Evolutionary conservation across 2,329 filamentous ascomycete species (phyloP), one percentile per base, ranked within the genome.

Genomic region (Didymella pomorum): DNA sequence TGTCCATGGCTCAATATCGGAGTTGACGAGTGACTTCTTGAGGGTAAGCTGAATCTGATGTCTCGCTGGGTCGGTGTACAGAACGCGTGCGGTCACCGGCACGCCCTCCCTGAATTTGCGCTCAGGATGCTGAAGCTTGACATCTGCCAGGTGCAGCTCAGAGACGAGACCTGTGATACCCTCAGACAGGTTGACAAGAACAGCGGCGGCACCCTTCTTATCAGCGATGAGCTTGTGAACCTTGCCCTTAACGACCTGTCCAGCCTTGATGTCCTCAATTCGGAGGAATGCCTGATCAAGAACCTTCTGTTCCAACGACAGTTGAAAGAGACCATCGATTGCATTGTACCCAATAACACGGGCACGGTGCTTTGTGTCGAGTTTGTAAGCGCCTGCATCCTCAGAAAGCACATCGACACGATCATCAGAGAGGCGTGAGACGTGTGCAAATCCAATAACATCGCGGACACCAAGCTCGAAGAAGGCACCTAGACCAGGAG

Each of bases 1-100:
- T 64, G 89, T 87, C 82, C 96, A 90, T 10, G 91, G 84, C n/a
- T 87, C 81, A 0, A 88, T 85, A 55, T 97, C 93, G 0, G 92
- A 95, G 78, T 97, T 96, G 66, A 99, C 87, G 18, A 99, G 82
- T 1, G 91, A 91, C 81, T 98, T 99, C 82, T 98, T 99, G 66
- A 99, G 77, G 0, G 95, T 98, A 64, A 99, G 83, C 29, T 91
- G 89, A 65, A 98, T 84, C 71, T 93, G 89, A 58, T 89, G 88
- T 79, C 89, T 94, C 49, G 86, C 83, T 2, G 86, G 78, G 69
- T 97, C 87, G 16, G 88, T 89, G 0, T 92, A 96, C 26, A 99
- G 80, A 25, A 99, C 91, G 60, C 94, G 86, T 20, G 91, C 90
- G 67, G 91, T 97, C 62, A 99, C 88, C 51, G 89, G 86, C 76